A percentile compares a stretch with the other conserved stretches of the same genome.
phyloP scores from a whole-genome alignment of 495 filamentous ascomycete genomes.

The Penicillium daleae region DNA sequence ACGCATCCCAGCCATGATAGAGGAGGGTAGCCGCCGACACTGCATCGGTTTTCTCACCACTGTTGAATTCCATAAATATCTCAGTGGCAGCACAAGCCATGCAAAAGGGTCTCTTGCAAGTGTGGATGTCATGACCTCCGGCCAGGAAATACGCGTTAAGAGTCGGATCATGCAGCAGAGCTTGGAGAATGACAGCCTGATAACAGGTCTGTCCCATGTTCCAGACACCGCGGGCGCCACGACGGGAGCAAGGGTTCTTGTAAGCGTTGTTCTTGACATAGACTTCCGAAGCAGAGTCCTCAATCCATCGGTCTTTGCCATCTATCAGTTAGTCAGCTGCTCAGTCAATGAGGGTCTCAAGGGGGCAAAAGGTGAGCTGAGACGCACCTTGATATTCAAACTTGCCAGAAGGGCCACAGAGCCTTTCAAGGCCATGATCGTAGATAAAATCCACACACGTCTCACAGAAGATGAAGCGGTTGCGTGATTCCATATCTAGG shows the following conservation, averaged over 20 bases:
- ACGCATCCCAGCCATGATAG: conserved; percentile 35
- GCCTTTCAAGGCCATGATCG: conserved; percentile 79
- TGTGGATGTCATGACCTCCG: conserved; percentile 74
- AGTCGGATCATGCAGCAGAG: conserved; percentile 84
- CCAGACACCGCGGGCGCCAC: conserved; percentile 80
- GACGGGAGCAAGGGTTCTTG: conserved; percentile 48
- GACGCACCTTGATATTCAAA: conserved; percentile 30
- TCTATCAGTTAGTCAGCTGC: conserved; percentile 18
- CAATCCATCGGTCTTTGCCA: conserved; percentile 27
- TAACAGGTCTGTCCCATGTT: conserved; percentile 96
- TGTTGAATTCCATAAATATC: conserved; percentile 89
- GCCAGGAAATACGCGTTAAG: conserved; percentile 84
- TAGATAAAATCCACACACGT: conserved; percentile 85
- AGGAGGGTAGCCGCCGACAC: conserved; percentile 84
- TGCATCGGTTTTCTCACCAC: conserved; percentile 75
- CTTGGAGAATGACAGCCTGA: conserved; percentile 88
- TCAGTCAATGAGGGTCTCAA: neutral
- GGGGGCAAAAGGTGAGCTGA: neutral
- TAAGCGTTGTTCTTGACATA: conserved; percentile 49
- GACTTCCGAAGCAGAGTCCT: conserved; percentile 42
- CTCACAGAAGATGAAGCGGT: conserved; percentile 79
- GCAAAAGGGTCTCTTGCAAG: conserved; percentile 64
- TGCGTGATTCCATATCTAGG: conserved; percentile 80
- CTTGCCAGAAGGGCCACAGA: conserved; percentile 44
- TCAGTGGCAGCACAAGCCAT: conserved; percentile 87